Conservation (phyloP, 1,284 basidiomycete species). For the Sporisorium exsertum region DNA sequence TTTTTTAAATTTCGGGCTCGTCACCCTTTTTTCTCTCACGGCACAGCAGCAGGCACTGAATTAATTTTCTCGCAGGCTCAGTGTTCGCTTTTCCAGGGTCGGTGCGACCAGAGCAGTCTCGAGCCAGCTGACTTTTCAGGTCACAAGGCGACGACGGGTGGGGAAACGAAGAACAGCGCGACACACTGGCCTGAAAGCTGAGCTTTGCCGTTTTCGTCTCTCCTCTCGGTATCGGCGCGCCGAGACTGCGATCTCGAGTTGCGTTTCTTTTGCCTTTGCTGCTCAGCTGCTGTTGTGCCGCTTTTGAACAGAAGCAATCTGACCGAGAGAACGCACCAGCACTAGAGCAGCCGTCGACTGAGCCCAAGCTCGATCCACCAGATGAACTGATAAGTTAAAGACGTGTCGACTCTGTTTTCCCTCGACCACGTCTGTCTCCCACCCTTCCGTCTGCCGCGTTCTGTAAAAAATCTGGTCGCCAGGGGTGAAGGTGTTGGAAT, state of each 20-base stretch:
- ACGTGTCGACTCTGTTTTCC: background rate
- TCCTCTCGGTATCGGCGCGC: constrained; percentile 1
- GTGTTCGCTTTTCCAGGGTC: background rate
- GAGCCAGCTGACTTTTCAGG: background rate
- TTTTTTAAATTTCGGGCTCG: constrained; percentile 13
- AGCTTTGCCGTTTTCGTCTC: background rate
- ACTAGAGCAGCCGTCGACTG: background rate
- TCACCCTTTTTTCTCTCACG: constrained; percentile 10
- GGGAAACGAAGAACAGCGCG: too few species aligned
- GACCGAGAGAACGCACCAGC: background rate
- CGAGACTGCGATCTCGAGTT: constrained; percentile 6
- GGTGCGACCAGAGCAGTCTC: constrained; percentile 3
- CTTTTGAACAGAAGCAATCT: background rate
- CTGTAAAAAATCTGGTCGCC: too few species aligned
- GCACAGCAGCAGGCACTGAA: constrained; percentile 16
- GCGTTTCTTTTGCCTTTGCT: background rate
- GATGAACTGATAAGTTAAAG: background rate
- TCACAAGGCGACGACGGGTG: constrained; percentile 3
- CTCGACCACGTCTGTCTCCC: background rate
- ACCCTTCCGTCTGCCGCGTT: background rate
- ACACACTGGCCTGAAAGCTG: background rate
- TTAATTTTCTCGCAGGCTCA: constrained; percentile 5
- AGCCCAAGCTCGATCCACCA: background rate
- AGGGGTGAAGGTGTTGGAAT: background rate
- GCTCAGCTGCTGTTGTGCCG: background rate